Evolutionary conservation across 257 asterid genomes (phyloP).

Genomic region (Thymus quinquecostatus): DNA sequence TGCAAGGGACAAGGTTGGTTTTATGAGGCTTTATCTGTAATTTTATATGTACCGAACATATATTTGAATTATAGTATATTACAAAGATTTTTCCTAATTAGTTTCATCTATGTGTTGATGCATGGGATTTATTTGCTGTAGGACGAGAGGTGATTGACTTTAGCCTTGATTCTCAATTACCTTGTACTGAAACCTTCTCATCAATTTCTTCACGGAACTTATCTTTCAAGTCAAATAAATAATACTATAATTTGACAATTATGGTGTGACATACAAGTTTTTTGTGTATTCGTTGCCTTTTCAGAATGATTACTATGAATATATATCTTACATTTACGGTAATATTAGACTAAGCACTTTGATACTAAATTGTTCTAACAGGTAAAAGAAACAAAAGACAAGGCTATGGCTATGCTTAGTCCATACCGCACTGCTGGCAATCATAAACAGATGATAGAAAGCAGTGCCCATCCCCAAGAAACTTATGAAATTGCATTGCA

Average conservation of each 20-base stretch:
- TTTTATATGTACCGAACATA: slow-evolving; percentile 14
- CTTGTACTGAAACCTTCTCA: not conserved
- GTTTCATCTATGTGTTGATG: slow-evolving; percentile 13
- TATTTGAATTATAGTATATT: slow-evolving; percentile 8
- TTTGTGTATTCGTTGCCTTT: slow-evolving; percentile 6
- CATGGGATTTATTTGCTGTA: slow-evolving; percentile 5
- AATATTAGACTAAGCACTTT: slow-evolving; percentile 11
- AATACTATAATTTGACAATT: too few species aligned
- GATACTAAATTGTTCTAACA: slow-evolving; percentile 35
- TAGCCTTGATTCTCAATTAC: slow-evolving; percentile 1
- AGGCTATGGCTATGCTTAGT: slow-evolving; percentile 78
- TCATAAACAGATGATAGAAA: slow-evolving; percentile 61
- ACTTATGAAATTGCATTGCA: slow-evolving; percentile 52
- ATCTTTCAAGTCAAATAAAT: too few species aligned
- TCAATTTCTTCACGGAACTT: too few species aligned
- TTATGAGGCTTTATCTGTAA: slow-evolving; percentile 25
- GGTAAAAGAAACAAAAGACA: slow-evolving; percentile 95
- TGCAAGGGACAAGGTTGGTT: slow-evolving; percentile 88
- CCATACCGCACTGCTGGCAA: slow-evolving; percentile 58
- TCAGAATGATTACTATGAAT: slow-evolving; percentile 8
- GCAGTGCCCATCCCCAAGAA: slow-evolving; percentile 56
- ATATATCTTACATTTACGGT: slow-evolving; percentile 14
- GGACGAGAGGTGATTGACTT: slow-evolving; percentile 18
- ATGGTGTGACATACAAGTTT: not conserved
- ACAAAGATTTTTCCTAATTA: slow-evolving; percentile 8